Evolutionary conservation across 148 eudicot species (phyloP).

Genomic region (Rhododendron williamsianum): DNA sequence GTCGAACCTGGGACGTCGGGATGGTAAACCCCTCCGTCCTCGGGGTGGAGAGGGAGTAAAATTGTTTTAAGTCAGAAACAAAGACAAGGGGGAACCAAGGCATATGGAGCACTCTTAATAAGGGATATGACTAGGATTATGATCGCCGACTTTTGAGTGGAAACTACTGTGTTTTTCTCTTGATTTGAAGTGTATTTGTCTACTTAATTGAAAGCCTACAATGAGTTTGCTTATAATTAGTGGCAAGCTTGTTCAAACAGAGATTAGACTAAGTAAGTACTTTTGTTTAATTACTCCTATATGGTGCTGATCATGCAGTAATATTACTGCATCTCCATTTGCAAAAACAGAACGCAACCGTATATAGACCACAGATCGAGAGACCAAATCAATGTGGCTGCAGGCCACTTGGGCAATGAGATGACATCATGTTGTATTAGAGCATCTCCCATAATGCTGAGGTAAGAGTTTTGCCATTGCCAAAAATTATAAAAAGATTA

Average conservation of each 20-base stretch:
- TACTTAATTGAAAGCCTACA: not conserved
- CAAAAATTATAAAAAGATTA: not conserved
- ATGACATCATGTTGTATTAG: not conserved
- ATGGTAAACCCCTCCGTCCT: no score
- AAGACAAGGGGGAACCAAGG: not conserved
- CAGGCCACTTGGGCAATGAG: not conserved
- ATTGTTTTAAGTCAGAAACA: not conserved
- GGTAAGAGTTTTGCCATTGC: not conserved
- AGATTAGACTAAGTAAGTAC: no score
- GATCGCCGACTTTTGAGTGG: not conserved
- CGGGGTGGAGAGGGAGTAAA: not conserved
- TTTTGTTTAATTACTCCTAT: no score
- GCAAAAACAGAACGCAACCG: no score
- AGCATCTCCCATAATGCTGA: not conserved
- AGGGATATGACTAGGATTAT: not conserved
- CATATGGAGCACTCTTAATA: not conserved
- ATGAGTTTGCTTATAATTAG: not conserved
- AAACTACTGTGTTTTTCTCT: not conserved
- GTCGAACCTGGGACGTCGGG: no score
- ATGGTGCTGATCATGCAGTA: no score
- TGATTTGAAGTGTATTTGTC: not conserved
- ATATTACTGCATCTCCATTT: no score
- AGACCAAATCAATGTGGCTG: not conserved
- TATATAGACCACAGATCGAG: not conserved
- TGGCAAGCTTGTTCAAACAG: no score